phyloP scores from a whole-genome alignment of 2,329 filamentous ascomycete species.

The Calonectria crousiana region DNA sequence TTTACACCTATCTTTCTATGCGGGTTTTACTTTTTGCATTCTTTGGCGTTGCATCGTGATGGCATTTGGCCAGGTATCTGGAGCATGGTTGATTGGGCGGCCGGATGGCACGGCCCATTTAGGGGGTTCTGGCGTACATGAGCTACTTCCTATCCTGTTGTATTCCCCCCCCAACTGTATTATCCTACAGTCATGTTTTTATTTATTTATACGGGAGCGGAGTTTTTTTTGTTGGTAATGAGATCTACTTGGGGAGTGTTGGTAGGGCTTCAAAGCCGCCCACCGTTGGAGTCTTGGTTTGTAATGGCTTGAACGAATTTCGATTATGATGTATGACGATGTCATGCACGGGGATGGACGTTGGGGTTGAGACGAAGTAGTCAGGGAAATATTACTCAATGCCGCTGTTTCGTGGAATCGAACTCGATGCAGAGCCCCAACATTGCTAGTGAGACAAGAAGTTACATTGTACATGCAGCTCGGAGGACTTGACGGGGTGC shows the following conservation, averaged over 20 bases:
- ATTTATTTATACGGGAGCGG: conserved; percentile 31
- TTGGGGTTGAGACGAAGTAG: conserved; percentile 5
- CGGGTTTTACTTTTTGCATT: conserved; percentile 33
- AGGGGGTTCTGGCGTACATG: conserved; percentile 22
- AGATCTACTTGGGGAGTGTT: conserved; percentile 2
- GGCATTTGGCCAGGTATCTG: conserved; percentile 28
- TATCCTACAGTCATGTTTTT: conserved; percentile 23
- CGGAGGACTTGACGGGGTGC: not conserved
- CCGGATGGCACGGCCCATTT: conserved; percentile 21
- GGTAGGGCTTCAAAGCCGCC: not conserved
- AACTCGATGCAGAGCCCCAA: conserved; percentile 4
- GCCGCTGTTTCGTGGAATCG: conserved; percentile 1
- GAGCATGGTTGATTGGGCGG: conserved; percentile 33
- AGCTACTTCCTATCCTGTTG: conserved; percentile 16
- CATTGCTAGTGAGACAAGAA: not conserved
- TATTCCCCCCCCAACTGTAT: conserved; percentile 29
- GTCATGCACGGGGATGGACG: conserved; percentile 20
- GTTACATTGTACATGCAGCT: not conserved
- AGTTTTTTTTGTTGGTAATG: conserved; percentile 15
- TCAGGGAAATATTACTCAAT: conserved; percentile 18
- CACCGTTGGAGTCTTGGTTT: conserved; percentile 11
- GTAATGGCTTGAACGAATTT: conserved; percentile 4
- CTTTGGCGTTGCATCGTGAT: conserved; percentile 33
- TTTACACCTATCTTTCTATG: conserved; percentile 3
- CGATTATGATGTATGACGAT: conserved; percentile 27